phyloP scores from a whole-genome alignment of 495 filamentous ascomycete species.

The Aspergillus hancockii region DNA sequence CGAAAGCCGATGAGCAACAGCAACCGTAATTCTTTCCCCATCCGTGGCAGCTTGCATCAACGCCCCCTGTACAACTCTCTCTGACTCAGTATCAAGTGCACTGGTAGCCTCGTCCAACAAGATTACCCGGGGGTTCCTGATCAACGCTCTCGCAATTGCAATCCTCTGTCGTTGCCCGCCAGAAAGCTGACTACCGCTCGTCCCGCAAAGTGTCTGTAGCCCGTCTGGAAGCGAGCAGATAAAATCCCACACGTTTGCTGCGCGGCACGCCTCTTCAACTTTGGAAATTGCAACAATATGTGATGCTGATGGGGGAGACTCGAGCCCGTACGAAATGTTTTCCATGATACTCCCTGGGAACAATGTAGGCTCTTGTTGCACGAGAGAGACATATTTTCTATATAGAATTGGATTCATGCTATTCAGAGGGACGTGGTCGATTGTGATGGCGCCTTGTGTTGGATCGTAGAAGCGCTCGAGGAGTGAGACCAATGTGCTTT shows the following conservation, averaged over 20 bases:
- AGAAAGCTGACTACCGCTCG: constrained; percentile 24
- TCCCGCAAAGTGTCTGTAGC: constrained; percentile 26
- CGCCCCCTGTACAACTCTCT: constrained; percentile 38
- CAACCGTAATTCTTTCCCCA: constrained; percentile 35
- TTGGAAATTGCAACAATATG: constrained; percentile 17
- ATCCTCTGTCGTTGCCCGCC: constrained; percentile 54
- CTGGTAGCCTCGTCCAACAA: constrained; percentile 61
- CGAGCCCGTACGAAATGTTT: constrained; percentile 40
- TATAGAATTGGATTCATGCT: constrained; percentile 23
- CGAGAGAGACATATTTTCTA: constrained; percentile 32
- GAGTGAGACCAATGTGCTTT: constrained; percentile 24
- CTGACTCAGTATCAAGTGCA: constrained; percentile 55
- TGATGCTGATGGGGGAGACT: constrained; percentile 15
- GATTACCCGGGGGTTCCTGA: constrained; percentile 45
- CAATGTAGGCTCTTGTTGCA: constrained; percentile 44
- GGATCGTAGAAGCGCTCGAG: constrained; percentile 58
- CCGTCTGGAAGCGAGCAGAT: constrained; percentile 34
- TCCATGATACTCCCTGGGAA: constrained; percentile 43
- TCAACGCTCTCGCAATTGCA: constrained; percentile 51
- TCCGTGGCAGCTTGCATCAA: constrained; percentile 36
- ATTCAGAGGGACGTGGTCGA: constrained; percentile 24
- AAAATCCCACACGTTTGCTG: constrained; percentile 37
- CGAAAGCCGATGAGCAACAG: constrained; percentile 35
- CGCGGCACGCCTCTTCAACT: constrained; percentile 27
- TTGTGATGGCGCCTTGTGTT: constrained; percentile 27